phyloP scores from a whole-genome alignment of 768 basidiomycete genomes.

The Pholiota microspora region DNA sequence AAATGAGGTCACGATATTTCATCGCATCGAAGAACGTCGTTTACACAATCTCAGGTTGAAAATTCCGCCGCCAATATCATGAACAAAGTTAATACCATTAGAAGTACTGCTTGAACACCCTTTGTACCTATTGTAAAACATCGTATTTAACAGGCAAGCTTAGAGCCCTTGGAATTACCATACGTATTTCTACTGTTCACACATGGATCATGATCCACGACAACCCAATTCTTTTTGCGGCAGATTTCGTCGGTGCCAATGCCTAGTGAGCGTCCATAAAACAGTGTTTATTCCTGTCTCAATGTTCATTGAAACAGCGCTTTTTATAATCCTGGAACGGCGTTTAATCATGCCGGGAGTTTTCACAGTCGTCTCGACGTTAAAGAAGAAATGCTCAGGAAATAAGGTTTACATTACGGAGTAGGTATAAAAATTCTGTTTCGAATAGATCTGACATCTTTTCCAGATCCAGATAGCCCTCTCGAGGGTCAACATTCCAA shows the following conservation, averaged over 20 bases:
- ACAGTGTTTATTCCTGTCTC: neutral
- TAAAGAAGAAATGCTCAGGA: no score
- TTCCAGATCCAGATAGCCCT: conserved; percentile 37
- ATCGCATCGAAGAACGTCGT: neutral
- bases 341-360: conserved; percentile 28
- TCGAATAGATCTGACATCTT: neutral
- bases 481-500: conserved; percentile 24
- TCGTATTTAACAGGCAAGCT: conserved; percentile 25
- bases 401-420: conserved; percentile 29
- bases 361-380: no score
- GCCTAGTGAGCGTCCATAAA: conserved; percentile 28
- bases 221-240: conserved; percentile 28
- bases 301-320: conserved; percentile 20
- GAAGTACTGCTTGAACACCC: conserved; percentile 21
- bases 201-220: conserved; percentile 33
- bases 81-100: conserved; percentile 33
- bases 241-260: conserved; percentile 38
- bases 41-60: conserved; percentile 18
- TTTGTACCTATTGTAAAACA: neutral
- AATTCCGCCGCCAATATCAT: conserved; percentile 32
- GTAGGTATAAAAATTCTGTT: conserved; percentile 19
- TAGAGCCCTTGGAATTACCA: conserved; percentile 29
- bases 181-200: conserved; percentile 36
- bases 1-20: conserved; percentile 26
- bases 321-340: conserved; percentile 31